Base-by-base conservation (phyloP, 495 filamentous ascomycete genomes). In the Aspergillus homomorphus region DNA sequence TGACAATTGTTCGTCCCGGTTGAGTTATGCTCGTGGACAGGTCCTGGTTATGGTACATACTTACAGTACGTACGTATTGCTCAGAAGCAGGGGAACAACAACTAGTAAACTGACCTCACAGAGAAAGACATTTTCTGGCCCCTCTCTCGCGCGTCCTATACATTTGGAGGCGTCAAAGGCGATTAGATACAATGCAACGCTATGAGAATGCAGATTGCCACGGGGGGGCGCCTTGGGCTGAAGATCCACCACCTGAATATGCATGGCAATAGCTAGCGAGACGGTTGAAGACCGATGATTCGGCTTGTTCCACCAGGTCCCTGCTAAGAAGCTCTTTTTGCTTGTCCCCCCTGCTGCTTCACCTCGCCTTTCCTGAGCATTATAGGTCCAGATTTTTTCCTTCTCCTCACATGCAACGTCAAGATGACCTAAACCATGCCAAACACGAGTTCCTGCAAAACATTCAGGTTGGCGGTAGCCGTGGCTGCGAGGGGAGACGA, bases 401-500 rank as follows among this genome's bases (percentile, higher is more conserved):
- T 30, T 23, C 23, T 28, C 48, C 48, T 51, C 48, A n/a, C 23
- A 7, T 51, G 23, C 23, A 51, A 51, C 23, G 48, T 51, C 24
- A 51, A 18, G 48, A 51, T 51, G 48, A 51, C 48, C 24, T 51
- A 4, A 26, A 50, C 21, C 15, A 9, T 24, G 48, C 24, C 46
- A 50, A n/a, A 50, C 46, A 50, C 46, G 46, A 50, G 46, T 50
- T 50, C 48, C 48, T 30, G 23, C 48, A 26, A 50, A 26, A 23
- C 46, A 12, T 24, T 28, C 4, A 19, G 24, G 48, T 15, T 24
- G 14, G 28, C 48, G 48, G 18, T 51, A 15, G 23, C 23, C 22
- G 19, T n/a, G 48, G 33, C 33, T 7, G 33, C 33, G 33, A 38
- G 33, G 33, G 33, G 26, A 30, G 26, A 30, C 26, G 26, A 30